Base-by-base conservation (phyloP, 352 stramenopile species). In the Globisporangium mamillatum region DNA sequence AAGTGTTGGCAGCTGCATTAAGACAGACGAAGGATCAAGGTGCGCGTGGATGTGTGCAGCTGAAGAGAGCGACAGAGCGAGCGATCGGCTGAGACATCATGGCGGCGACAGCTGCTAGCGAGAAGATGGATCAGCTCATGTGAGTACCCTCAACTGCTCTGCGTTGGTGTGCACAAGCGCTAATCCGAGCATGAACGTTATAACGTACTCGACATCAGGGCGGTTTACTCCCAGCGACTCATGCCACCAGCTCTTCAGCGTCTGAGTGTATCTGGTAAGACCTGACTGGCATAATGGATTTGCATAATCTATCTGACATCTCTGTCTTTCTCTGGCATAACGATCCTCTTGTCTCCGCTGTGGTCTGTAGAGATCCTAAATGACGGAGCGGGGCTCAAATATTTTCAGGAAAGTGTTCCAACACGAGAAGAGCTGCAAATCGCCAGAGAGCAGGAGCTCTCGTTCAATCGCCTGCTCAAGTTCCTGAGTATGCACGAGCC, bases 81-180 rank as follows among this genome's bases (percentile, higher is more conserved):
- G 18, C 38, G 32, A 16, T 25, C 38, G n/a, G 10, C 20, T 46
- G 60, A 44, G 29, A 3, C 22, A 63, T 16, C 44, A 88, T 88
- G 78, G 72, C 79, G n/a, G 66, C 70, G 9, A 74, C 74, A 12
- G 73, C 80, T 20, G 71, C 76, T n/a, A 53, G 72, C 12, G 78
- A 86, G 25, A 82, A 72, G 68, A 70, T 90, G 27, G 75, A 90
- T 24, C 61, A 81, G 36, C 72, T 90, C 67, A 84, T 89, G 82
- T 89, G 82, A 69, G 53, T 36, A 67, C 20, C 34, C 52, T 20
- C 24, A 16, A 36, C 10, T 65, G 18, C 18, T 44, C 3, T 7
- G 14, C 14, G 9, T 24, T 57, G 38, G 1, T 16, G 29, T n/a
- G 22, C 10, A 4, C n/a, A 34, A n/a, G 22, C 7, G 4, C 27